These are phyloP conservation scores for Uronychia binucleata DNA, from an alignment of 73 alveolate genomes.

Conservation along the genomic window DNA sequence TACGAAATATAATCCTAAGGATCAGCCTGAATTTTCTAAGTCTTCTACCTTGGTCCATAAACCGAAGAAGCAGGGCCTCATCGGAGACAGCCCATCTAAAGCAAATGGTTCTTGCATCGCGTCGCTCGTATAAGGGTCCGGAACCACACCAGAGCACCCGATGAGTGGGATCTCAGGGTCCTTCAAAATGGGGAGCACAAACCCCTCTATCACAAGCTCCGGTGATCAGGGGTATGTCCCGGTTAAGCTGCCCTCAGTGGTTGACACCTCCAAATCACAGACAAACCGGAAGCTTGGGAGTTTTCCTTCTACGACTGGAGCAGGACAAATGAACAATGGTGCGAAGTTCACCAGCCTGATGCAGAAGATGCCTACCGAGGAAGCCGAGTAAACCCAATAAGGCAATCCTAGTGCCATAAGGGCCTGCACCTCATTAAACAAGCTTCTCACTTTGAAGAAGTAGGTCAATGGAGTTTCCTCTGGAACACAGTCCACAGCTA, in stretches of 20 bases:
- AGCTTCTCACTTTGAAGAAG: not conserved
- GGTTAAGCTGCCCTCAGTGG: no score
- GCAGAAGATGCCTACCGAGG: no score
- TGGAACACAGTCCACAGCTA: not conserved
- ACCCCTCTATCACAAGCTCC: no score
- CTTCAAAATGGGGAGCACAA: not conserved
- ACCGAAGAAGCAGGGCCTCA: not conserved
- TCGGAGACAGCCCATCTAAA: not conserved
- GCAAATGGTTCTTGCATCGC: not conserved
- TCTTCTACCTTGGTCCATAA: not conserved
- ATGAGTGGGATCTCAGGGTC: not conserved
- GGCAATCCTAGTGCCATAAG: not conserved
- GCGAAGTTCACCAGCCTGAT: no score
- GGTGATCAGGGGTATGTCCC: no score
- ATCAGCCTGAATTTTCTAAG: not conserved
- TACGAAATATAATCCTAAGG: not conserved
- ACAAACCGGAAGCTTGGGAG: no score
- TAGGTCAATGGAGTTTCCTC: conserved; percentile 4
- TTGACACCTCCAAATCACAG: no score
- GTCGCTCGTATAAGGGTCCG: not conserved
- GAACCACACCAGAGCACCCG: not conserved
- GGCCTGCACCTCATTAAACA: not conserved
- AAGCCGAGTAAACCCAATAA: no score
- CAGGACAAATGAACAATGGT: no score
- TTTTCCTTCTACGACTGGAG: no score